phyloP scores from a whole-genome alignment of 345 rosid species.

The Conringia planisiliqua region DNA sequence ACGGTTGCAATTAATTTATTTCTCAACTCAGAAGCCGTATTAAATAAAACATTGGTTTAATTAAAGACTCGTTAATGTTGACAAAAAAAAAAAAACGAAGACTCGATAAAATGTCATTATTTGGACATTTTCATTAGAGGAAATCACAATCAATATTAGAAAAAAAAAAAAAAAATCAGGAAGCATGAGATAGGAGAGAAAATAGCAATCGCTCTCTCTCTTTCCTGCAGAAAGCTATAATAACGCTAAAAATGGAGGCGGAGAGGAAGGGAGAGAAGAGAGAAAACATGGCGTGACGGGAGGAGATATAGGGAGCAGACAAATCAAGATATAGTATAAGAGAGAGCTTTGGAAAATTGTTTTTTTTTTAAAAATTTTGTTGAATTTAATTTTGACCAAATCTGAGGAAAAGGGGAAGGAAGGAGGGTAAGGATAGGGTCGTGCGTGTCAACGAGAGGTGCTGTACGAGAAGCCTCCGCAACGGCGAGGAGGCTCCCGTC shows the following conservation, averaged over 20 bases:
- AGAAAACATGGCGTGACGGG: slow-evolving; percentile 18
- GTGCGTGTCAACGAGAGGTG: slow-evolving; percentile 41
- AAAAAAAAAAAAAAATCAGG: too few species aligned
- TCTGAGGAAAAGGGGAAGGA: background rate
- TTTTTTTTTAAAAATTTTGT: background rate
- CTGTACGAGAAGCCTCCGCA: slow-evolving; percentile 38
- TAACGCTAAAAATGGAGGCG: slow-evolving; percentile 25
- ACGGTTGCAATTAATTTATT: background rate
- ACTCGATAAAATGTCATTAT: background rate
- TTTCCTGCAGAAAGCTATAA: background rate
- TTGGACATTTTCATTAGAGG: background rate
- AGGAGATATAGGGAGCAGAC: slow-evolving; percentile 11
- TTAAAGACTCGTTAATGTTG: too few species aligned
- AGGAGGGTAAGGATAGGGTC: slow-evolving; percentile 37
- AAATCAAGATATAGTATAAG: background rate
- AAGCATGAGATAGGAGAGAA: background rate
- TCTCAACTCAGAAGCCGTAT: background rate
- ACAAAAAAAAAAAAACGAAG: too few species aligned
- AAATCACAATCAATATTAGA: background rate
- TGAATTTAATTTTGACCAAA: background rate
- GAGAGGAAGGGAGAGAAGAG: background rate
- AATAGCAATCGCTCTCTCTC: background rate
- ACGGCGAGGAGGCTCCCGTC: slow-evolving; percentile 38
- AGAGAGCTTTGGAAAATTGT: background rate
- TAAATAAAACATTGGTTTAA: background rate